Evolutionary conservation across 257 asterid genomes (phyloP), one percentile per base, ranked within the genome.

Genomic region (Fraxinus pennsylvanica): DNA sequence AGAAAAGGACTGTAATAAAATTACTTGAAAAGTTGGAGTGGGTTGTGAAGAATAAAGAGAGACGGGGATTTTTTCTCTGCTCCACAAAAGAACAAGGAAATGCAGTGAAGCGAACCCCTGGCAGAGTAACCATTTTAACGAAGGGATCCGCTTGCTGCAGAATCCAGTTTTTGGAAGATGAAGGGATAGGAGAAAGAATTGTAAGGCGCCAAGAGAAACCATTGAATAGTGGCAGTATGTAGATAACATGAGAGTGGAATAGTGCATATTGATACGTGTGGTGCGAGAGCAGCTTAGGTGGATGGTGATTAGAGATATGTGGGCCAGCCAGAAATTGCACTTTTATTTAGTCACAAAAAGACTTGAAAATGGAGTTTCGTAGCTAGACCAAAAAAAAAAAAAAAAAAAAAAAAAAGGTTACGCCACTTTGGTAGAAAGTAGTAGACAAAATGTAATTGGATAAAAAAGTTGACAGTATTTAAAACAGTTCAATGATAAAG

Each of bases 1-100:
- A 70, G 14, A 27, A 9, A 21, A 52, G 54, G 72, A 59, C 2
- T n/a, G 73, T 17, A 38, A 65, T 9, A 47, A 65, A 68, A 27
- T 84, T 87, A 87, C 88, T 84, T 67, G 90, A 80, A 17, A 68
- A 72, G 63, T 61, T 76, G 65, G 32, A 69, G 3, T 57, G 78
- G 35, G 72, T 70, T 10, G 78, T 57, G 66, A 69, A 72, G 79
- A 68, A 76, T 65, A 61, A 73, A 72, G 74, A 59, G 79, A 74
- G 76, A 74, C 50, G 2, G 77, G 79, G 79, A 36, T 61, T 68
- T n/a, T 68, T 78, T 36, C 52, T 17, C 72, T 68, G 85, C 74
- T 82, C 79, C 73, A 85, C 82, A 21, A 7, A 50, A 43, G 73
- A 76, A 82, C 85, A 80, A n/a, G 82, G 79, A 41, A 74, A 67